These are phyloP conservation scores for Helianthus tuberosus DNA, from an alignment of 129 eudicot genomes.

Conservation along the genomic window DNA sequence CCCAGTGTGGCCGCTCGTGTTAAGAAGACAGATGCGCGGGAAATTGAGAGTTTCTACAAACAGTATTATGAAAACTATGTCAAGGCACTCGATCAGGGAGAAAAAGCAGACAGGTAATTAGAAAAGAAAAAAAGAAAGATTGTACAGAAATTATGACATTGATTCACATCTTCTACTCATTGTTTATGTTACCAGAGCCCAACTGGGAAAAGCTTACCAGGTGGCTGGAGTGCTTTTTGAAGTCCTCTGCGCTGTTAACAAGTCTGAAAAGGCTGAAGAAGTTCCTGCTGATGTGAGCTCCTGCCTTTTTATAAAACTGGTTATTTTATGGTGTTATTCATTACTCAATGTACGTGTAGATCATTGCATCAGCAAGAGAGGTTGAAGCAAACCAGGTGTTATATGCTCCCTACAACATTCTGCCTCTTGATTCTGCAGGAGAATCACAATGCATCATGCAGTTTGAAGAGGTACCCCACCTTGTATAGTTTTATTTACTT, in stretches of 20 bases:
- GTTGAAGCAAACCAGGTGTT: conserved; percentile 91
- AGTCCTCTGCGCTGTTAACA: conserved; percentile 96
- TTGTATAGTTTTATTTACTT: neutral
- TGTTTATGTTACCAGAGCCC: conserved; percentile 59
- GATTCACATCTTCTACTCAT: conserved; percentile 15
- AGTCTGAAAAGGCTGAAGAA: conserved; percentile 93
- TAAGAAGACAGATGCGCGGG: conserved; percentile 92
- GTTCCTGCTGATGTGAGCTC: conserved; percentile 85
- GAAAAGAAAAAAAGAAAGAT: neutral
- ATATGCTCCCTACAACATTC: conserved; percentile 92
- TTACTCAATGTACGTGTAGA: conserved; percentile 42
- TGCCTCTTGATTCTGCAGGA: conserved; percentile 95
- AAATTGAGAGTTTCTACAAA: conserved; percentile 92
- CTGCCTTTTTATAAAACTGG: conserved; percentile 15
- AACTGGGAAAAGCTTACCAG: conserved; percentile 96
- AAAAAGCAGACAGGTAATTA: conserved; percentile 79
- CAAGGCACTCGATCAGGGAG: conserved; percentile 90
- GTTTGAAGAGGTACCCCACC: conserved; percentile 79
- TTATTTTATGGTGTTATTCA: conserved; percentile 4
- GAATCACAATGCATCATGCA: conserved; percentile 94
- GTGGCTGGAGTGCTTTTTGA: conserved; percentile 96
- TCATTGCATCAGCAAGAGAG: conserved; percentile 97
- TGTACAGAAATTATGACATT: neutral
- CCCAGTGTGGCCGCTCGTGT: conserved; percentile 75
- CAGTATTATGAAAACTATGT: conserved; percentile 93